Base-by-base conservation (phyloP, 176 grass and related monocot species). In the Zoysia pacifica region DNA sequence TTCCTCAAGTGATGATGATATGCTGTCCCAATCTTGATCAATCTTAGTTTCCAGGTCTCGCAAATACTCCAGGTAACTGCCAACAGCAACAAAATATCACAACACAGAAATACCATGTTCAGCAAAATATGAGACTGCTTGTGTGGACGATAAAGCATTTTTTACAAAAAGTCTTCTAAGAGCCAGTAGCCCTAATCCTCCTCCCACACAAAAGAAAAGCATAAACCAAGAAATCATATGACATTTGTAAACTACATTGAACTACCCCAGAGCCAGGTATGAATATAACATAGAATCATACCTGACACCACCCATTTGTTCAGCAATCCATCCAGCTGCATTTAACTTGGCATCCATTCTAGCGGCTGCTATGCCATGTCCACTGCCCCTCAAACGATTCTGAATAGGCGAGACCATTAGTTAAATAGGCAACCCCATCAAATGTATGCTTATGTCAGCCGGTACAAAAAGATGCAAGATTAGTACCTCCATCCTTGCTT, bases 301-400 rank as follows among this genome's bases (percentile, higher is more conserved):
- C 96, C 96, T 99, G 72, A 93, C 65, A 47, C 96, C 96, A 74
- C 96, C 96, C 92, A 99, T 89, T 61, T 99, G 96, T 86, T 99
- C 96, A 62, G 58, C 50, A 76, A 99, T 99, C 90, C 90, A 99
- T 83, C 96, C 96, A 73, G 92, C 90, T 69, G 87, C 75, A 81
- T 99, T 99, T 81, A 99, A 86, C 81, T 95, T 99, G 5, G 96
- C 96, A 76, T 95, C 96, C 92, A 99, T 89, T 88, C 96, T 91
- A 81, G 88, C 69, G 80, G 92, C 92, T 62, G 90, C 96, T 89
- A 99, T 95, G 63, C 90, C 93, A 76, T 99, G 96, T 67, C 92
- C 96, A 68, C 96, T 95, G 62, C 96, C 92, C 86, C 96, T 93
- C 81, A 95, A 88, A 86, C 92, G 92, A 79, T 91, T 93, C 96